Evolutionary conservation across 2,329 filamentous ascomycete genomes (phyloP), one percentile per base, ranked within the genome.

Genomic region (Phymatotrichopsis omnivora): DNA sequence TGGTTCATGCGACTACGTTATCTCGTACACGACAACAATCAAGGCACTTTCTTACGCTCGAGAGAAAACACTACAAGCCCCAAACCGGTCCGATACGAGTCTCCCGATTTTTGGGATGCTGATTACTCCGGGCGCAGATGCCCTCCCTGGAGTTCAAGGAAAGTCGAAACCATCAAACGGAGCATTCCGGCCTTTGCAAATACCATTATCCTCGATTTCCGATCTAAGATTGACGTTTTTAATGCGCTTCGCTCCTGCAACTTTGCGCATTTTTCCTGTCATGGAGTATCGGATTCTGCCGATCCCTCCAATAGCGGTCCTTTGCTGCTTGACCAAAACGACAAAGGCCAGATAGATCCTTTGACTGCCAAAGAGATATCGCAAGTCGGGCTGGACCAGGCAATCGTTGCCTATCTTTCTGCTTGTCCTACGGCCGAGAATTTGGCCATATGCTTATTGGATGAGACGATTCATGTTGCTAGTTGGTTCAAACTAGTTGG

Each of bases 401-500:
- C 45, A 22, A 40, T 45, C 28, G 16, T 65, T 6, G 62, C 62
- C 2, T 65, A 61, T 49, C 58, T 66, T 1, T 65, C 63, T 4
- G 62, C 63, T 1, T 65, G 63, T 50, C 64, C 60, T 8, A 63
- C 63, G 1, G 62, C 60, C 2, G 31, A 14, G 6, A 28, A 16
- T 4, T 12, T 24, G 14, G n/a, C 22, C 23, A 24, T 23, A 1
- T 14, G 41, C 3, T 36, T 35, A 7, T 8, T 28, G 23, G 61
- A 64, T 42, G 63, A 67, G 49, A 59, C 52, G 8, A 57, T 64
- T 23, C 62, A 65, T 45, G 46, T 64, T 2, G 63, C 56, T 5
- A 60, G 57, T 33, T 61, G 51, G 5, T 65, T 65, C 43, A 63
- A 65, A 49, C 51, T 64, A 3, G 58, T 59, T 6, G 62, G 64